Conservation (phyloP, 768 basidiomycete species). For the Glaciozyma antarctica region DNA sequence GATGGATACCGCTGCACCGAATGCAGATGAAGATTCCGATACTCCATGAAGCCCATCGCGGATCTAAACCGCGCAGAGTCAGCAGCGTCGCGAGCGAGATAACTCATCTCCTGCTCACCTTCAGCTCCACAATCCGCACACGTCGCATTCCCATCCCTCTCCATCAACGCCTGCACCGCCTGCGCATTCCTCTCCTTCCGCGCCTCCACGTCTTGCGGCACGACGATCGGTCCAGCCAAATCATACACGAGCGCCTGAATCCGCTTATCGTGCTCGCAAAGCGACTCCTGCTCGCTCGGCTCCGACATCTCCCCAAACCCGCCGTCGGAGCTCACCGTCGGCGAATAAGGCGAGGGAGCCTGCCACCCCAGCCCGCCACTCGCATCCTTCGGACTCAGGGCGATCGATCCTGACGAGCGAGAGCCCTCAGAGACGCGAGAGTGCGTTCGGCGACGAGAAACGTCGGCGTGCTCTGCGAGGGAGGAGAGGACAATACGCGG, state of each 20-base stretch:
- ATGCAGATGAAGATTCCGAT: slow-evolving; percentile 22
- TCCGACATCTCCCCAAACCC: background rate
- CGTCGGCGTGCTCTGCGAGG: slow-evolving; percentile 6
- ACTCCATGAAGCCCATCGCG: slow-evolving; percentile 25
- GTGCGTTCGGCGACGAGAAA: background rate
- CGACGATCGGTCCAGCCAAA: background rate
- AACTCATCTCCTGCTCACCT: background rate
- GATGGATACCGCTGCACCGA: slow-evolving; percentile 28
- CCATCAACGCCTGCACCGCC: slow-evolving; percentile 3
- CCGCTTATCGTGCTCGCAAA: background rate
- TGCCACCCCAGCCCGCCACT: background rate
- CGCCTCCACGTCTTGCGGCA: background rate
- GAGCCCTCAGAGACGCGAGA: background rate
- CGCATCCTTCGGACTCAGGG: background rate
- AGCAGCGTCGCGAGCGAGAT: background rate
- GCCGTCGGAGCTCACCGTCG: background rate
- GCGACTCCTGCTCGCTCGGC: background rate
- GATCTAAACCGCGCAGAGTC: slow-evolving; percentile 2
- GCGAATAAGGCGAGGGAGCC: background rate
- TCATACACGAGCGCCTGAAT: background rate
- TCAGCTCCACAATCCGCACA: slow-evolving; percentile 25
- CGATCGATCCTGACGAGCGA: background rate
- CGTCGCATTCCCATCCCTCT: slow-evolving; percentile 8
- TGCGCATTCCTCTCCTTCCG: background rate
- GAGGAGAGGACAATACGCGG: slow-evolving; percentile 1